A percentile compares a stretch with the other conserved stretches of the same genome.
These are phyloP conservation scores for Astraeus odoratus DNA, from an alignment of 768 basidiomycete species.

Conservation along the genomic window DNA sequence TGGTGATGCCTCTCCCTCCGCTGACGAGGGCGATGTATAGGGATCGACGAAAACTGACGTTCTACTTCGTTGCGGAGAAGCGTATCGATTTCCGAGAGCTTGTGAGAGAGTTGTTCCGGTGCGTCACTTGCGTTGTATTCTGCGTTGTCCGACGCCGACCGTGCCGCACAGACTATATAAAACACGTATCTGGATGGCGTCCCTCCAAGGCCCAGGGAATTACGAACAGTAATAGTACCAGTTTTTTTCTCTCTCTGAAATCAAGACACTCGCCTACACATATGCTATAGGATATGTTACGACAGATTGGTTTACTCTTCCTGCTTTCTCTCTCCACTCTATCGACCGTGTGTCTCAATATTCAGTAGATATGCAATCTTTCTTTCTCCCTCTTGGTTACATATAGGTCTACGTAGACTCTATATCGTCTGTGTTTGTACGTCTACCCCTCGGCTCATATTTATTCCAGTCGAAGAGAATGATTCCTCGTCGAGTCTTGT, in stretches of 20 bases:
- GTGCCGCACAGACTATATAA: constrained; percentile 66
- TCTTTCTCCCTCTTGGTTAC: constrained; percentile 11
- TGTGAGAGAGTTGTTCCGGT: constrained; percentile 92
- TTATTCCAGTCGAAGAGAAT: constrained; percentile 8
- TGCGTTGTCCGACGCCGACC: neutral
- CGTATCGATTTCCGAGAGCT: constrained; percentile 95
- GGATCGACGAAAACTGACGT: constrained; percentile 97
- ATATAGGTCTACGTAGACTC: constrained; percentile 29
- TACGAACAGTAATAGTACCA: constrained; percentile 39
- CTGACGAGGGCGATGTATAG: constrained; percentile 31
- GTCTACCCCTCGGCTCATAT: constrained; percentile 17
- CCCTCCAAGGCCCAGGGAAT: constrained; percentile 48
- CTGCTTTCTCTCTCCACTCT: constrained; percentile 7
- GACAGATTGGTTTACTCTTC: constrained; percentile 18
- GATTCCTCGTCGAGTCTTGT: neutral
- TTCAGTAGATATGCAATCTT: constrained; percentile 25
- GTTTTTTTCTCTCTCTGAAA: too few relatives aligned
- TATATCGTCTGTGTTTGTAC: constrained; percentile 14
- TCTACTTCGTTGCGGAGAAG: constrained; percentile 96
- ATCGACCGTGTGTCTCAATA: constrained; percentile 15
- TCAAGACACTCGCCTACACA: too few relatives aligned
- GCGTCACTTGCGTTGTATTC: neutral
- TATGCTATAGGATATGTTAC: constrained; percentile 5
- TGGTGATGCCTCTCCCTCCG: neutral
- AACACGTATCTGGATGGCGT: constrained; percentile 95